Evolutionary conservation across 768 basidiomycete species (phyloP).

Genomic region (Amanita rubescens): DNA sequence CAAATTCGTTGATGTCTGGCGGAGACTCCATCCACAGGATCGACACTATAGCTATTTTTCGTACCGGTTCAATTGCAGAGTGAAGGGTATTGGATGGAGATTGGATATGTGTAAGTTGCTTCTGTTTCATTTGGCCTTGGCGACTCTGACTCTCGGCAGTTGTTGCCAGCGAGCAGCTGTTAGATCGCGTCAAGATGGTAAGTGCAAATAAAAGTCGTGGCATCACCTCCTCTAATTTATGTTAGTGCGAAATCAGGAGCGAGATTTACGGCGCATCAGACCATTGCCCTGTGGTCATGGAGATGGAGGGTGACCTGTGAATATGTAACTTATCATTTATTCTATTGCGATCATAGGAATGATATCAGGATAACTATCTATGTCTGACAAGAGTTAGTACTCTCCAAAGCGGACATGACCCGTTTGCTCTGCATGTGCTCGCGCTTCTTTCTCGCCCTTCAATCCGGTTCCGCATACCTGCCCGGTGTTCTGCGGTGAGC

Average conservation of each 20-base stretch:
- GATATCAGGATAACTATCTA: neutral
- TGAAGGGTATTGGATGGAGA: conserved; percentile 82
- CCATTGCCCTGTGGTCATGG: conserved; percentile 76
- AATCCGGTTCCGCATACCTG: conserved; percentile 79
- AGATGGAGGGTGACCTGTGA: conserved; percentile 46
- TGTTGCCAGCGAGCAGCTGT: conserved; percentile 65
- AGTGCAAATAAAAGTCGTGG: conserved; percentile 3
- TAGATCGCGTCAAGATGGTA: conserved; percentile 54
- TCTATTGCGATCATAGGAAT: neutral
- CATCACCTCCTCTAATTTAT: neutral
- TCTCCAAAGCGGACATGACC: conserved; percentile 85
- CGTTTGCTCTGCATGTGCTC: conserved; percentile 79
- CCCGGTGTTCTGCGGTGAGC: neutral
- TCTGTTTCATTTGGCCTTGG: neutral
- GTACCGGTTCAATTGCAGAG: conserved; percentile 73
- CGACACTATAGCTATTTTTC: conserved; percentile 82
- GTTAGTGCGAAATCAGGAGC: conserved; percentile 72
- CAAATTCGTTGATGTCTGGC: conserved; percentile 77
- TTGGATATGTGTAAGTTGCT: conserved; percentile 66
- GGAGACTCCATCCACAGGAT: conserved; percentile 56
- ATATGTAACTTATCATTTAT: neutral
- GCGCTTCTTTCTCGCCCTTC: conserved; percentile 91
- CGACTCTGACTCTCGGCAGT: conserved; percentile 33
- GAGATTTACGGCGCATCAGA: conserved; percentile 87
- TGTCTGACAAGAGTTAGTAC: conserved; percentile 43